Conservation (phyloP, 768 basidiomycete species). For the Boletus rufocinnamomeus region DNA sequence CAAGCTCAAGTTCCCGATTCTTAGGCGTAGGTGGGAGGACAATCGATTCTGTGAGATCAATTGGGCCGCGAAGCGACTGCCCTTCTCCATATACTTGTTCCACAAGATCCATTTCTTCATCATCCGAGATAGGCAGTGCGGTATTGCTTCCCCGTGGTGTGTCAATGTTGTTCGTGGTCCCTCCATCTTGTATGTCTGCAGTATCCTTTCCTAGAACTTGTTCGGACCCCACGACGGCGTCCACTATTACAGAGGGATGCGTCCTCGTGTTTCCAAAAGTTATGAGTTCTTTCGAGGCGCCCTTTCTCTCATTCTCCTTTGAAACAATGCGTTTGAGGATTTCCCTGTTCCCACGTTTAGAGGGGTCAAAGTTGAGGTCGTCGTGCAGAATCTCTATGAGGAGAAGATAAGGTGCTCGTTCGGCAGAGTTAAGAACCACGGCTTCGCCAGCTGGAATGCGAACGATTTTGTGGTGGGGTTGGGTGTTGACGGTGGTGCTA, state of each 20-base stretch:
- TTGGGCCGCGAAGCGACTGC: constrained; percentile 66
- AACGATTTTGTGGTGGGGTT: constrained; percentile 91
- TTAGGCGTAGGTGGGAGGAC: constrained; percentile 80
- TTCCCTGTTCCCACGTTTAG: constrained; percentile 81
- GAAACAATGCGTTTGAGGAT: constrained; percentile 73
- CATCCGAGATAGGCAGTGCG: constrained; percentile 39
- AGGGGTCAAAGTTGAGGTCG: constrained; percentile 92
- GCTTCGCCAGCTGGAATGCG: constrained; percentile 97
- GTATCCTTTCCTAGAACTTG: constrained; percentile 35
- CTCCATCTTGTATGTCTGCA: constrained; percentile 27
- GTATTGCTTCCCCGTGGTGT: constrained; percentile 27
- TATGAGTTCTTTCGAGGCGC: constrained; percentile 57
- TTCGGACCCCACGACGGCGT: constrained; percentile 33
- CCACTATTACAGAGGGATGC: constrained; percentile 20
- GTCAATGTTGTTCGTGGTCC: constrained; percentile 6
- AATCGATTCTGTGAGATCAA: constrained; percentile 85
- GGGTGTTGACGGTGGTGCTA: constrained; percentile 36
- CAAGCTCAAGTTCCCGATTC: constrained; percentile 88
- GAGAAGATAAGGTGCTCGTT: constrained; percentile 91
- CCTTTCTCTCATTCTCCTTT: constrained; percentile 63
- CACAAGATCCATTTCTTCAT: constrained; percentile 95
- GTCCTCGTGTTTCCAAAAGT: constrained; percentile 38
- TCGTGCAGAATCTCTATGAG: constrained; percentile 87
- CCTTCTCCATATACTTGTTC: constrained; percentile 91
- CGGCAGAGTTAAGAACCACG: constrained; percentile 97